Conservation (phyloP, 768 basidiomycete genomes). For the Phaeolepiota aurea region DNA sequence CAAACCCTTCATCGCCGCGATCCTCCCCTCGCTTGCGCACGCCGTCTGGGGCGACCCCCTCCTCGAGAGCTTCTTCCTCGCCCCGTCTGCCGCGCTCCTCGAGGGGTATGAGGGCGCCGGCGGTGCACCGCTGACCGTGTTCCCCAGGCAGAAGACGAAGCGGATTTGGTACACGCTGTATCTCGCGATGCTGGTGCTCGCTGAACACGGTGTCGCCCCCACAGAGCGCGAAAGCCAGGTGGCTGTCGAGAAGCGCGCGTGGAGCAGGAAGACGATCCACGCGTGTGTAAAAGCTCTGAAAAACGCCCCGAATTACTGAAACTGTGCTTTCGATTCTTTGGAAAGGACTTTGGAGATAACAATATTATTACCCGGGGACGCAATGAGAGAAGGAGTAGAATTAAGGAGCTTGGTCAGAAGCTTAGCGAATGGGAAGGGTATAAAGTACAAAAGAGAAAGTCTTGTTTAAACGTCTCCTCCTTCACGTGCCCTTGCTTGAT, state of each 20-base stretch:
- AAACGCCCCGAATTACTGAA: conserved; percentile 41
- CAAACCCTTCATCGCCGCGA: conserved; percentile 27
- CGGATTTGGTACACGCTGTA: conserved; percentile 71
- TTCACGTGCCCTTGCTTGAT: too few species aligned
- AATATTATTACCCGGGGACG: too few species aligned
- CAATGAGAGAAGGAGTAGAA: too few species aligned
- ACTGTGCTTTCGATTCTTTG: too few species aligned
- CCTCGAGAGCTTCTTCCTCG: conserved; percentile 56
- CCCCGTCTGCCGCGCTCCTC: conserved; percentile 38
- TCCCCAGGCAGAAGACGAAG: conserved; percentile 67
- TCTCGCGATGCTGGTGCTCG: conserved; percentile 45
- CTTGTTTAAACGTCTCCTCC: too few species aligned
- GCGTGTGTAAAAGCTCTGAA: conserved; percentile 32
- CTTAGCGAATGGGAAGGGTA: too few species aligned
- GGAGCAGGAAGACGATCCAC: conserved; percentile 34
- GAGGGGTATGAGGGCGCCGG: conserved; percentile 54
- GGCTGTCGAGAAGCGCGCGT: conserved; percentile 18
- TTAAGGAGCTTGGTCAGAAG: too few species aligned
- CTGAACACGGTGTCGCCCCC: conserved; percentile 19
- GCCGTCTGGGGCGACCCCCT: conserved; percentile 75
- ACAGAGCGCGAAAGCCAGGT: conserved; percentile 5
- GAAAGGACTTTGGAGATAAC: too few species aligned
- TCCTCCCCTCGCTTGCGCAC: conserved; percentile 41
- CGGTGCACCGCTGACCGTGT: conserved; percentile 40
- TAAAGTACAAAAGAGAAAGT: too few species aligned